Base-by-base conservation (phyloP, 257 asterid species). In the Coffea canephora region DNA sequence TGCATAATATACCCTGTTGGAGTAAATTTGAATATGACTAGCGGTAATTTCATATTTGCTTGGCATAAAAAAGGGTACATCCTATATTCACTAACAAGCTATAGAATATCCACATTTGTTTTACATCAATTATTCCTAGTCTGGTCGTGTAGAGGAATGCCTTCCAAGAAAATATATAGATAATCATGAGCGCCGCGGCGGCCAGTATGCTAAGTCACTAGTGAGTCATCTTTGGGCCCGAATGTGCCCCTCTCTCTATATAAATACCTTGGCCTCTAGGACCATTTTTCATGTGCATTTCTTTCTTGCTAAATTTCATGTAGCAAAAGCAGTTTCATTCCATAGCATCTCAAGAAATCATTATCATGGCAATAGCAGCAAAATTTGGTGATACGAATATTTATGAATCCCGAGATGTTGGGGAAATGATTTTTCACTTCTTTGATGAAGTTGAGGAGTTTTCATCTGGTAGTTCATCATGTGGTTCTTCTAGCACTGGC, bases 371-470 rank as follows among this genome's bases (percentile, higher is more conserved):
- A 21, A 23, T 18, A 21, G 46, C 9, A 10, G 57, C 2, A 25
- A 21, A 1, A 41, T 43, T 23, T 10, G n/a, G 15, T 45, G 16
- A 55, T 43, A 11, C 18, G 0, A n/a, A 50, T n/a, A 19, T 0
- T 25, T n/a, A 61, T 8, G 71, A 61, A 16, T 52, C 68, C 64
- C 64, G 25, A 39, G 21, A 45, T 48, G 75, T 48, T 15, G 50
- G 34, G 14, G 67, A 77, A 15, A 50, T 77, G 81, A 77, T 77
- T 52, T 77, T 77, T 19, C 55, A 50, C 6, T 77, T 77, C 55
- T 77, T 68, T 52, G 81, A 77, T 70, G 81, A 77, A 52, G 55
- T 25, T 34, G 75, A 50, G 0, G 68, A n/a, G 15, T 13, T 41
- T 16, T 39, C 69, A 23, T 46, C 55, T 21, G 68, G 36, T 9